Percentiles rank a stretch among this genome's conserved stretches.
phyloP scores from a whole-genome alignment of 441 rosid species.

The Raphanus hybrid region DNA sequence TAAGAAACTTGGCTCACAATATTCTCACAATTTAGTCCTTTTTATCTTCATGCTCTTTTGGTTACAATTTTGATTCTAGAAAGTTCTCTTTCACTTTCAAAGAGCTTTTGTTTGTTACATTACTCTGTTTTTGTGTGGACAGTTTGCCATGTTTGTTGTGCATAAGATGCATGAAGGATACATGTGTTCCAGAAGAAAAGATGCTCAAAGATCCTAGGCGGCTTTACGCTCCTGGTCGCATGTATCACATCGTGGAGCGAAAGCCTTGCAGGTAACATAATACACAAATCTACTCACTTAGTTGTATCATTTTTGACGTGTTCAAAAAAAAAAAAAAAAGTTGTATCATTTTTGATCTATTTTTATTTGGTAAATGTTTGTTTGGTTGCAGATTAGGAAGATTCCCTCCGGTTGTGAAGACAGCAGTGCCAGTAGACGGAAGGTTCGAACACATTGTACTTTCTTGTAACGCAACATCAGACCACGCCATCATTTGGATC shows the following conservation, averaged over 20 bases:
- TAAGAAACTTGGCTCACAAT: too few species aligned
- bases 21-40: not conserved
- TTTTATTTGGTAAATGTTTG: too few species aligned
- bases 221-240: slow-evolving; percentile 94
- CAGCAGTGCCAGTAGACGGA: slow-evolving; percentile 96
- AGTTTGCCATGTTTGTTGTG: slow-evolving; percentile 90
- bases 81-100: not conserved
- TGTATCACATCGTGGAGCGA: slow-evolving; percentile 92
- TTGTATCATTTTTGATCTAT: too few species aligned
- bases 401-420: slow-evolving; percentile 84
- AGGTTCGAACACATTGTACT: slow-evolving; percentile 94
- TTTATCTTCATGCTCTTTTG: not conserved
- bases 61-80: not conserved
- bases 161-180: slow-evolving; percentile 86
- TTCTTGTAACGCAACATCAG: slow-evolving; percentile 92
- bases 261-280: slow-evolving; percentile 74
- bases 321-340: too few species aligned
- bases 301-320: too few species aligned
- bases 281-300: not conserved
- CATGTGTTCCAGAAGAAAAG: slow-evolving; percentile 81
- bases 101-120: slow-evolving; percentile 13
- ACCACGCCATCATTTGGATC: slow-evolving; percentile 89
- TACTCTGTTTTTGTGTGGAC: slow-evolving; percentile 31
- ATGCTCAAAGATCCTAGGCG: slow-evolving; percentile 95
- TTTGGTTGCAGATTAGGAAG: slow-evolving; percentile 77